A percentile compares a stretch with the other conserved stretches of the same genome.
phyloP scores from a whole-genome alignment of 129 eudicot species.

The Lactuca sativa region DNA sequence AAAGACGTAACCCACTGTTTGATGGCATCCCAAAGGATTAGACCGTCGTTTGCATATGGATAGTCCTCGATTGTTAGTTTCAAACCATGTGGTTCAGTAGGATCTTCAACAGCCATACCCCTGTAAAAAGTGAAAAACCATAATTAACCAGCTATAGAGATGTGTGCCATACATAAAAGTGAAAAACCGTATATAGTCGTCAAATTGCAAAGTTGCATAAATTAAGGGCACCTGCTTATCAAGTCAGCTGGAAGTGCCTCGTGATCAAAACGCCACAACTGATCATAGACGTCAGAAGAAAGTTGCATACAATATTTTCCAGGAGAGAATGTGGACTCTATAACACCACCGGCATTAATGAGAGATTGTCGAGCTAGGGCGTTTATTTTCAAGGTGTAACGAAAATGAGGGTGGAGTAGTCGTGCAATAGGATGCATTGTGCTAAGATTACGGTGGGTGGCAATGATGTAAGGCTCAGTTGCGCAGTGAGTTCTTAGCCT shows the following conservation, averaged over 20 bases:
- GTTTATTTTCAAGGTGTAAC: slow-evolving; percentile 15
- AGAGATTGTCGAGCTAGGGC: slow-evolving; percentile 18
- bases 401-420: slow-evolving; percentile 15
- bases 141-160: not conserved
- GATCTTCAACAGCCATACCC: slow-evolving; percentile 23
- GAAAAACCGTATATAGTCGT: no score
- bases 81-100: slow-evolving; percentile 4
- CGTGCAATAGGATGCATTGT: slow-evolving; percentile 25
- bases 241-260: slow-evolving; percentile 26
- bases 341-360: slow-evolving; percentile 21
- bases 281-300: slow-evolving; percentile 15
- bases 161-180: no score
- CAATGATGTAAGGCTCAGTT: slow-evolving; percentile 25
- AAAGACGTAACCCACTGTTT: slow-evolving; percentile 10
- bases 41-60: slow-evolving; percentile 18
- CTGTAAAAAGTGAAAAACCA: no score
- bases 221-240: slow-evolving; percentile 13
- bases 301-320: slow-evolving; percentile 21
- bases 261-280: slow-evolving; percentile 8
- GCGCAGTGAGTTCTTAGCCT: slow-evolving; percentile 30
- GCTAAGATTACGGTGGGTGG: slow-evolving; percentile 26
- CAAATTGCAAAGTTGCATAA: no score
- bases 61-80: slow-evolving; percentile 20
- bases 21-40: not conserved
- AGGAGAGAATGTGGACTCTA: slow-evolving; percentile 27